Percentiles rank a stretch among this genome's conserved stretches.
These are phyloP conservation scores for Sporobolomyces phaffii DNA, from an alignment of 768 basidiomycete genomes.

Conservation along the genomic window DNA sequence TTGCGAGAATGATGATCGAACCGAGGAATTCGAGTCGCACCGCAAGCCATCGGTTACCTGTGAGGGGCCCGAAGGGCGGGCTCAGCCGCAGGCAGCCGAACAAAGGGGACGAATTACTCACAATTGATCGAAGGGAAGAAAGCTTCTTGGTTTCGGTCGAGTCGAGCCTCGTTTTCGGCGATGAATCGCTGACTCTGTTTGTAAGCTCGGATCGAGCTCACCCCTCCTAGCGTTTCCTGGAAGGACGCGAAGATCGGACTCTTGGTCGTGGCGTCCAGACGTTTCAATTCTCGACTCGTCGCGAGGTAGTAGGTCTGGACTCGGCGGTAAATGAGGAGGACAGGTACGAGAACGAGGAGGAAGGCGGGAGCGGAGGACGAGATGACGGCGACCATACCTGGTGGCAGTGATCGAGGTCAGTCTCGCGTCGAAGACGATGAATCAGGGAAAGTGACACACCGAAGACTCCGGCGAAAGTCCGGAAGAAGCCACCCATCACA, in stretches of 20 bases:
- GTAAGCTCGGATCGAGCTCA: slow-evolving; percentile 79
- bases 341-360: slow-evolving; percentile 74
- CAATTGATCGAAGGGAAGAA: slow-evolving; percentile 62
- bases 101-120: too few species aligned
- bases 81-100: too few species aligned
- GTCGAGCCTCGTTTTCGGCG: slow-evolving; percentile 55
- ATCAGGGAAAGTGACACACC: neutral
- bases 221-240: slow-evolving; percentile 52
- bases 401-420: neutral
- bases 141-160: slow-evolving; percentile 50
- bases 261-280: slow-evolving; percentile 77
- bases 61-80: too few species aligned
- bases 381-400: slow-evolving; percentile 41
- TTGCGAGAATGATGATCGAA: slow-evolving; percentile 39
- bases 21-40: slow-evolving; percentile 43
- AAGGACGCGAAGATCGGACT: slow-evolving; percentile 79
- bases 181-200: slow-evolving; percentile 64
- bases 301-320: slow-evolving; percentile 63
- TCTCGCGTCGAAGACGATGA: neutral
- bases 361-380: slow-evolving; percentile 50
- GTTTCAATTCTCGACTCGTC: slow-evolving; percentile 79
- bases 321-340: slow-evolving; percentile 59
- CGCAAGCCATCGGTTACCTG: slow-evolving; percentile 54
- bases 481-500: slow-evolving; percentile 64
- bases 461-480: slow-evolving; percentile 49